A percentile compares a stretch with the other conserved stretches of the same genome.
Conservation (phyloP, 1,139 yeast species). For the Diutina pseudorugosa region DNA sequence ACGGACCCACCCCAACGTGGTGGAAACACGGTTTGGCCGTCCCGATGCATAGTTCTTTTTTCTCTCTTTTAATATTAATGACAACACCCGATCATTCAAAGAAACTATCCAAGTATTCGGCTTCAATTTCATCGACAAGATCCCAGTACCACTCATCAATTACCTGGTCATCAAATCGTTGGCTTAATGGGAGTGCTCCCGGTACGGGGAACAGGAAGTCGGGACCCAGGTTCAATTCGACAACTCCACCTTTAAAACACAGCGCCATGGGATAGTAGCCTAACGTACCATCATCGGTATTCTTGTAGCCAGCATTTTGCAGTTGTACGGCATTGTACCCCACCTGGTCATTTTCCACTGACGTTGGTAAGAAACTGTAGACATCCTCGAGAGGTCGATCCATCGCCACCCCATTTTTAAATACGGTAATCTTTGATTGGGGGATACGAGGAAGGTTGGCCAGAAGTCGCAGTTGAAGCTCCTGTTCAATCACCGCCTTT, state of each 20-base stretch:
- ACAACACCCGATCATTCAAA: constrained; percentile 13
- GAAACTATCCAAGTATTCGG: constrained; percentile 40
- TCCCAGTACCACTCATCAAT: constrained; percentile 82
- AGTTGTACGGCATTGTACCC: constrained; percentile 30
- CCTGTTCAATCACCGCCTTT: constrained; percentile 32
- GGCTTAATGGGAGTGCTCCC: constrained; percentile 37
- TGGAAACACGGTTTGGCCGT: neutral
- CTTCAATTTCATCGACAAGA: constrained; percentile 74
- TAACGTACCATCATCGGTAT: constrained; percentile 66
- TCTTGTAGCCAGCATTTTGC: constrained; percentile 35
- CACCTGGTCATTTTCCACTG: constrained; percentile 15
- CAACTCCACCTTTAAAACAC: constrained; percentile 71
- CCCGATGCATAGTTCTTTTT: too few species aligned
- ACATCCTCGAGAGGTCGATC: constrained; percentile 60
- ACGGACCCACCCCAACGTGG: constrained; percentile 7
- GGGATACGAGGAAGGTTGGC: constrained; percentile 32
- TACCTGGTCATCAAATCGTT: constrained; percentile 55
- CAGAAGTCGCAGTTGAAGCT: constrained; percentile 10
- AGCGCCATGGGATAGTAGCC: constrained; percentile 92
- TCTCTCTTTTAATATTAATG: too few species aligned
- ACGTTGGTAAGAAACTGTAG: constrained; percentile 61
- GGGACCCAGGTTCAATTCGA: constrained; percentile 59
- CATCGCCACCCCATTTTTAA: constrained; percentile 59
- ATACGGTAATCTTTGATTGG: constrained; percentile 51
- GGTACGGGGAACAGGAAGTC: constrained; percentile 38